phyloP scores from a whole-genome alignment of 1,139 yeast species.

The Hyphopichia fennica region DNA sequence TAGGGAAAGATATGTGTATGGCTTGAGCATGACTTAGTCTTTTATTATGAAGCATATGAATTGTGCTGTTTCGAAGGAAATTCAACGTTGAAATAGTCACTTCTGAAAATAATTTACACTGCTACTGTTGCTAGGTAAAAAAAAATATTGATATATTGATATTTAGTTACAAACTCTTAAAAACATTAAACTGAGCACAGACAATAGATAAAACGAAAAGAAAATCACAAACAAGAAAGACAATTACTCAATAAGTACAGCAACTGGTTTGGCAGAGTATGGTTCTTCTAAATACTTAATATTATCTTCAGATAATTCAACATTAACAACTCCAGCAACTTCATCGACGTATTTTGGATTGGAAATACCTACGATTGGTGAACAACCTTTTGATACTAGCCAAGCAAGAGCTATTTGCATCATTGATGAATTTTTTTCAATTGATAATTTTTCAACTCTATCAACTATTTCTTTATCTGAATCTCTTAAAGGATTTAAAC shows the following conservation, averaged over 20 bases:
- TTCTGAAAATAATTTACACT: too few species aligned
- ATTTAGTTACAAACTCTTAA: constrained; percentile 5
- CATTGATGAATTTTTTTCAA: constrained; percentile 43
- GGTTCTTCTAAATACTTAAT: constrained; percentile 45
- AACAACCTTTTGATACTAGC: constrained; percentile 46
- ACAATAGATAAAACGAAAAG: too few species aligned
- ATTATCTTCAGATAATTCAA: constrained; percentile 45
- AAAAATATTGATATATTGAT: too few species aligned
- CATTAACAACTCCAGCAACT: constrained; percentile 39
- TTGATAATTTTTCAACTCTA: constrained; percentile 50
- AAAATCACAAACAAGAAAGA: background rate
- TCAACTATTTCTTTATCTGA: constrained; percentile 36
- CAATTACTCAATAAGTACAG: background rate
- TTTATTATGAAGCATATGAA: too few species aligned
- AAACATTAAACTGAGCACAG: constrained; percentile 3
- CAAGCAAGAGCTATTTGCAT: constrained; percentile 55
- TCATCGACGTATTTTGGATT: constrained; percentile 29
- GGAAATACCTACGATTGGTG: constrained; percentile 51
- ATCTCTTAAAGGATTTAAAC: background rate
- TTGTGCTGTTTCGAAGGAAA: too few species aligned
- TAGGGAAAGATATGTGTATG: too few species aligned
- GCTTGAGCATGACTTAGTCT: too few species aligned
- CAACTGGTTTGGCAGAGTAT: too few species aligned
- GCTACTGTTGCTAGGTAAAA: too few species aligned
- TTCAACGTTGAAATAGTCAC: too few species aligned